Evolutionary conservation across 2,329 filamentous ascomycete genomes (phyloP).

Genomic region (Phialemoniopsis sp.): DNA sequence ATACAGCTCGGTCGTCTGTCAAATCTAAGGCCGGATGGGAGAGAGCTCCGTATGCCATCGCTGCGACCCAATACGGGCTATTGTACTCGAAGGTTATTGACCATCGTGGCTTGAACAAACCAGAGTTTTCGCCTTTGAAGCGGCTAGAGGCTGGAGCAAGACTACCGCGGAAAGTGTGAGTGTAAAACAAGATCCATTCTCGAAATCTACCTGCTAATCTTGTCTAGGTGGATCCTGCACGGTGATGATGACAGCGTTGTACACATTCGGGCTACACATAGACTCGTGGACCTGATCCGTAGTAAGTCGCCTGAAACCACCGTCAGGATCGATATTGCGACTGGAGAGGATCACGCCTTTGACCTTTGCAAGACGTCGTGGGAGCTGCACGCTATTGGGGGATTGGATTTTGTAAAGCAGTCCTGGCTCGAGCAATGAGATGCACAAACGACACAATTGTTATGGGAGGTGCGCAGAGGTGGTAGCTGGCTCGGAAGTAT

Average conservation of each 20-base stretch:
- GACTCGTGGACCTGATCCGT: not conserved
- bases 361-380: not conserved
- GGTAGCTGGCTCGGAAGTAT: no score
- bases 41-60: not conserved
- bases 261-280: not conserved
- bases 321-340: not conserved
- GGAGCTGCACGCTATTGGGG: constrained; percentile 1
- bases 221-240: not conserved
- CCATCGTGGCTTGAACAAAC: not conserved
- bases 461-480: no score
- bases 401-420: not conserved
- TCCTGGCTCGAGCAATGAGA: no score
- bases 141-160: not conserved
- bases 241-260: constrained; percentile 1
- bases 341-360: constrained; percentile 1
- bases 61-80: not conserved
- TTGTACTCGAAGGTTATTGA: not conserved
- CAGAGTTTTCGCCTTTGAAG: not conserved
- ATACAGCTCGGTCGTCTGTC: not conserved
- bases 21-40: not conserved
- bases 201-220: not conserved
- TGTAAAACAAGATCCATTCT: not conserved
- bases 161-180: not conserved
- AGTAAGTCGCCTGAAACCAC: not conserved
- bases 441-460: no score